These are phyloP conservation scores for Coelastrella sp. DNA, from an alignment of 139 green algal species.

Conservation along the genomic window DNA sequence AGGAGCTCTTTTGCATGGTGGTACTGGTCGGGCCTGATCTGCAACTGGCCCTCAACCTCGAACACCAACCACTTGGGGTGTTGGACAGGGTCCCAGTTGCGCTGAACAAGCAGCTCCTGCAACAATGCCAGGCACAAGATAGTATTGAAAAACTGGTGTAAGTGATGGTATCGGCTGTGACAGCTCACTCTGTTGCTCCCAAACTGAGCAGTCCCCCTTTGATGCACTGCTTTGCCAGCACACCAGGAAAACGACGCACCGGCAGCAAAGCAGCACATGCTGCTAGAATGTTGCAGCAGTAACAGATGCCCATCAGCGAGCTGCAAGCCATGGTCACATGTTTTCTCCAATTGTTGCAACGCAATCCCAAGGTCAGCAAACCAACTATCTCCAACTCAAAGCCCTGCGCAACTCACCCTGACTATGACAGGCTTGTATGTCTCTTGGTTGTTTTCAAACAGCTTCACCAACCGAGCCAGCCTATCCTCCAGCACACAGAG, in stretches of 20 bases:
- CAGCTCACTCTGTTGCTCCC: not conserved
- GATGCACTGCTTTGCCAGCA: not conserved
- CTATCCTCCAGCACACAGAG: constrained; percentile 77
- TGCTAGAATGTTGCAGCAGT: not conserved
- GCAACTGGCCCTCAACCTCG: constrained; percentile 70
- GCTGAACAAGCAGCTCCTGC: constrained; percentile 66
- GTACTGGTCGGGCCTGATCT: constrained; percentile 73
- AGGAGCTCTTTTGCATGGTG: constrained; percentile 60
- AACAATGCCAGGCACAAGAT: not conserved
- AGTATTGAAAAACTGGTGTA: not conserved
- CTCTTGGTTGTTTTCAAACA: constrained; percentile 2
- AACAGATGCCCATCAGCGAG: not conserved
- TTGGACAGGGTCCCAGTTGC: constrained; percentile 49
- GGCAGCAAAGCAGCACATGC: not conserved
- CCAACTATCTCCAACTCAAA: no score
- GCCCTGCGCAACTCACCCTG: not conserved
- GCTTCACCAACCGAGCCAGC: constrained; percentile 53
- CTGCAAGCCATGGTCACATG: not conserved
- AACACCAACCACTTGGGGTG: constrained; percentile 73
- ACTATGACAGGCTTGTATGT: not conserved
- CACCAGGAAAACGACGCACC: no score
- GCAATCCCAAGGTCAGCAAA: not conserved
- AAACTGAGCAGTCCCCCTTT: not conserved
- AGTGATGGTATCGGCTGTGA: not conserved
- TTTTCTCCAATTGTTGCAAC: not conserved